phyloP scores from a whole-genome alignment of 2,329 filamentous ascomycete genomes.

The Talaromyces amestolkiae region DNA sequence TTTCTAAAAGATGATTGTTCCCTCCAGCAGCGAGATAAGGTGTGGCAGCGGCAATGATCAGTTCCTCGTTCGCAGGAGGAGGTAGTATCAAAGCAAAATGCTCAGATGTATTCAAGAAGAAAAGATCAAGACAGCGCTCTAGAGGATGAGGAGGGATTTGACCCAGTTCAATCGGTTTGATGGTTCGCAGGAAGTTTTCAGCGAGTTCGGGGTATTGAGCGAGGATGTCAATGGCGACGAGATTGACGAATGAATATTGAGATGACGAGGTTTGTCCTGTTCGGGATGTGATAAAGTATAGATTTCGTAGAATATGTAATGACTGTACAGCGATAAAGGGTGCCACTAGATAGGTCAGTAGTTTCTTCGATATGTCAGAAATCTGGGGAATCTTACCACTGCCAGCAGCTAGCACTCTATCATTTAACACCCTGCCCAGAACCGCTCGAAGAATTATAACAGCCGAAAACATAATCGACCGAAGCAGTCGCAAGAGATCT shows the following conservation, averaged over 20 bases:
- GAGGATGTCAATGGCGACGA: conserved; percentile 78
- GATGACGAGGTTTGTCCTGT: conserved; percentile 73
- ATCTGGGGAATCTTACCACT: conserved; percentile 41
- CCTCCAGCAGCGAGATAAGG: conserved; percentile 67
- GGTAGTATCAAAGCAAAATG: conserved; percentile 73
- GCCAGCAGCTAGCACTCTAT: conserved; percentile 54
- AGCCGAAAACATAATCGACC: conserved; percentile 71
- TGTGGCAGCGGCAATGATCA: conserved; percentile 71
- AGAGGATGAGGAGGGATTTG: conserved; percentile 63
- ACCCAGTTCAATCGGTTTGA: conserved; percentile 55
- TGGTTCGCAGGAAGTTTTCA: conserved; percentile 64
- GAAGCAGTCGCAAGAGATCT: conserved; percentile 70
- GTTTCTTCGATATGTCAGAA: not conserved
- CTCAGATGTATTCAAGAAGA: conserved; percentile 83
- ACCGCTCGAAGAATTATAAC: conserved; percentile 73
- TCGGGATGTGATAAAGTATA: conserved; percentile 78
- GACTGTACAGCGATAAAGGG: conserved; percentile 68
- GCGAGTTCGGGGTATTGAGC: conserved; percentile 66
- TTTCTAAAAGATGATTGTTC: conserved; percentile 58
- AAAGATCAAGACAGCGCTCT: conserved; percentile 74
- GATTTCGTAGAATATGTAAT: conserved; percentile 69
- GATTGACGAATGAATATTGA: conserved; percentile 78
- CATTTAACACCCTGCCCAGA: conserved; percentile 63
- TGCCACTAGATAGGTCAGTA: conserved; percentile 46
- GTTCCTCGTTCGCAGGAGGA: conserved; percentile 64